Evolutionary conservation across 371 early-diverging fungal species (phyloP), one percentile per base, ranked within the genome.

Genomic region (Mortierella sp.): DNA sequence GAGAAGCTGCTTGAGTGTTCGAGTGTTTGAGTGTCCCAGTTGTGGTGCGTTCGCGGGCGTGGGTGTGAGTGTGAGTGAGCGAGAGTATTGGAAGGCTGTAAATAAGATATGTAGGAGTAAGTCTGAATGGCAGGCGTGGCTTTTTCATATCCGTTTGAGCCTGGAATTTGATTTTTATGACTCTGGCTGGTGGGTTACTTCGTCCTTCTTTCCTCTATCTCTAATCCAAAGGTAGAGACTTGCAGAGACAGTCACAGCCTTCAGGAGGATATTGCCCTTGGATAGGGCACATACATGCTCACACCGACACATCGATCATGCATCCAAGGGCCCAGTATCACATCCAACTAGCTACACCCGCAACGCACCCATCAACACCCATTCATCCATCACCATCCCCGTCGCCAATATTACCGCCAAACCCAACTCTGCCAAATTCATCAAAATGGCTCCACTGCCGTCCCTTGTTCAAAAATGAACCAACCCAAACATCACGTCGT

Each of bases 181-280:
- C 41, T 38, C 35, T 35, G 16, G 70, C 71, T 29, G 24, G 12
- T 44, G 21, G 54, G n/a, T 44, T 56, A 41, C 68, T 75, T 54
- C 55, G 54, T 76, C 79, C 79, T 78, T 79, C 76, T 70, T 80
- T 74, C 75, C 83, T 77, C 78, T 76, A 74, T 79, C 80, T 75
- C 80, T 74, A 76, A 79, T 77, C 77, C 80, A 78, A 80, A 70
- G 82, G 82, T 77, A 82, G 82, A 71, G 78, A 82, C 72, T 46
- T 51, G 43, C 35, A 72, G 75, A 71, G 75, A 75, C 81, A 81
- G 82, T 81, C 82, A 81, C 82, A 55, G 56, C 41, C 41, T 56
- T 11, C 58, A 55, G 41, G 41, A 41, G 41, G 41, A 41, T 41
- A 41, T 41, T 41, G 41, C 41, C 41, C 41, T 41, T 41, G 41